These are phyloP conservation scores for Jimgerdemannia flammicorona DNA, from an alignment of 192 early-diverging fungal genomes.

Conservation along the genomic window DNA sequence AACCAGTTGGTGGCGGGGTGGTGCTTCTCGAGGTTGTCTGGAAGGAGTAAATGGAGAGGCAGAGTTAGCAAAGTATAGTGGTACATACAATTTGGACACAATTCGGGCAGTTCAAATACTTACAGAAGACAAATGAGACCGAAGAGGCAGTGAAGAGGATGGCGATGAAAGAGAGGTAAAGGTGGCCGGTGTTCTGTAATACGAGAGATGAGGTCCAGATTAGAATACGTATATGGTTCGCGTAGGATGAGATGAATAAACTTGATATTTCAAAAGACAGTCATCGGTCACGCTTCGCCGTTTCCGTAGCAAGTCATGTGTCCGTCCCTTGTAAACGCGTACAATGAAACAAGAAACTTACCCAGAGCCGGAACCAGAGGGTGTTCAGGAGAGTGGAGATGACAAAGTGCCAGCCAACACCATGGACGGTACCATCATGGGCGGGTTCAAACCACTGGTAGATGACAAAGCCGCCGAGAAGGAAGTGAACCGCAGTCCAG, in stretches of 20 bases:
- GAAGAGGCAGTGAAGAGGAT: constrained; percentile 55
- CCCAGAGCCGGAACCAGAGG: constrained; percentile 59
- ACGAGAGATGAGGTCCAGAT: background rate
- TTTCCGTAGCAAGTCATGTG: background rate
- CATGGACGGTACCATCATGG: constrained; percentile 52
- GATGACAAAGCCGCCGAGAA: constrained; percentile 57
- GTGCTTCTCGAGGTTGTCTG: constrained; percentile 37
- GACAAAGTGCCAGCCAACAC: constrained; percentile 62
- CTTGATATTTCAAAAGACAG: background rate
- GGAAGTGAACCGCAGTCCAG: constrained; percentile 60
- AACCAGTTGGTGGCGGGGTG: constrained; percentile 21
- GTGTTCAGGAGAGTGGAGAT: constrained; percentile 50
- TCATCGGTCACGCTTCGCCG: background rate
- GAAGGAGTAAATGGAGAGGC: background rate
- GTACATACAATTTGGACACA: background rate
- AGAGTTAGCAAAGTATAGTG: background rate
- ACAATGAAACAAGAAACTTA: constrained; percentile 26
- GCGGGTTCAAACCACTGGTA: constrained; percentile 57
- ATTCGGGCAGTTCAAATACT: constrained; percentile 7
- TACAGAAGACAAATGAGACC: constrained; percentile 54
- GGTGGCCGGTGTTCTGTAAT: constrained; percentile 37
- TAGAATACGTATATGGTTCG: background rate
- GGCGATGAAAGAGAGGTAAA: constrained; percentile 45
- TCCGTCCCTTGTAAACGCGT: background rate
- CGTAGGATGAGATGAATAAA: background rate